Base-by-base conservation (phyloP, 2,329 filamentous ascomycete genomes). In the Grosmannia huntii region DNA sequence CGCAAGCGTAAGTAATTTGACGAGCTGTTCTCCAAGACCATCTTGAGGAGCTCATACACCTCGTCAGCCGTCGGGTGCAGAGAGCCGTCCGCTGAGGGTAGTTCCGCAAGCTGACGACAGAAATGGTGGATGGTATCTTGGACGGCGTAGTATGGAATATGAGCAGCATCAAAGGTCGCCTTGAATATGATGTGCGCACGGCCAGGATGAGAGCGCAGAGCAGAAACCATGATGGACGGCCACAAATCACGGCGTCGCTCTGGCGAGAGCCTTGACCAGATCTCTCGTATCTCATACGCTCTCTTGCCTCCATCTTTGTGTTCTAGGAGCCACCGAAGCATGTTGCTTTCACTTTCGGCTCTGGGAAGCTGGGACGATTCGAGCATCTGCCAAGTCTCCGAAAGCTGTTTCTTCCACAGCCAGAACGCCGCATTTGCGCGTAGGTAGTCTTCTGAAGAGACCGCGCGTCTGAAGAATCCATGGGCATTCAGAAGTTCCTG, bases 71-170 rank as follows among this genome's bases (percentile, higher is more conserved):
- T 11, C 9, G 51, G 5, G 16, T 14, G 21, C 38, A 23, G 4
- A 5, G 44, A n/a, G 25, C 19, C 2, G 12, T 38, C 25, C 4
- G 16, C 11, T 3, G 33, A 33, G 27, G 50, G 23, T 48, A 25
- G 5, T 5, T 25, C 19, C 21, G 27, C 12, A 27, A 31, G 28
- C 21, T 38, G 41, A 4, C 63, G 63, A 14, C 66, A 66, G 19
- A 71, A 61, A 55, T 70, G 69, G 16, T 67, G 60, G 1, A 75
- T 58, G 1, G 65, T 65, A 56, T 76, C 73, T 5, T 68, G 65
- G 10, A 71, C 67, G 10, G 70, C 70, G 57, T 74, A 76, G 1
- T 69, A 69, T 0, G 70, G 71, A 1, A 70, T 66, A 12, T 65
- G 56, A 5, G 16, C 5, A 0, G 69, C 68, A 41, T 72, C 65